Conservation (phyloP, 2,329 filamentous ascomycete genomes). For the Colletotrichum musae region DNA sequence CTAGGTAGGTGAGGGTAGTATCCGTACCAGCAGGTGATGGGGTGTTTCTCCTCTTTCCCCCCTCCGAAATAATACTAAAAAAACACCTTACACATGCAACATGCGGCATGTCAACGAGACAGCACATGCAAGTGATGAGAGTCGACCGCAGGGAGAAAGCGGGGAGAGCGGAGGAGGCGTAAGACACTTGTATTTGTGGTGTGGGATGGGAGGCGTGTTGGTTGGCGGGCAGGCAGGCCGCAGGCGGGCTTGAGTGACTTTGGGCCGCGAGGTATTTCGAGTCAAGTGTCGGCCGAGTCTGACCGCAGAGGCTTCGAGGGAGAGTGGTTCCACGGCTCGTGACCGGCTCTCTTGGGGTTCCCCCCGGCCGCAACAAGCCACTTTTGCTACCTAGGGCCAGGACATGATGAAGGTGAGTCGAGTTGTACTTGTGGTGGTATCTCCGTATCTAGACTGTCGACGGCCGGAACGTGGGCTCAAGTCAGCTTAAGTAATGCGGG, state of each 20-base stretch:
- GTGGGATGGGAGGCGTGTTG: conserved; percentile 17
- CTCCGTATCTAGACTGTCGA: not conserved
- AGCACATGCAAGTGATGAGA: conserved; percentile 32
- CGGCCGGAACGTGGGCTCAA: conserved; percentile 5
- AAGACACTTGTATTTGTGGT: conserved; percentile 13
- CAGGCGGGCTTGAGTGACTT: not conserved
- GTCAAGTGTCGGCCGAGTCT: not conserved
- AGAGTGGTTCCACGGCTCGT: conserved; percentile 2
- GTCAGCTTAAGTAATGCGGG: conserved; percentile 28
- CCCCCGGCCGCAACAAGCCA: conserved; percentile 11
- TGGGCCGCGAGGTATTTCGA: conserved; percentile 13
- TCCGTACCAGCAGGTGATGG: no score
- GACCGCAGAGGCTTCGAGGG: conserved; percentile 1
- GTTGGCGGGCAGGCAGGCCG: not conserved
- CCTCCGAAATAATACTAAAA: no score
- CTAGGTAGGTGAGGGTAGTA: no score
- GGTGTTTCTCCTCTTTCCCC: no score
- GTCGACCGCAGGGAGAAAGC: conserved; percentile 17
- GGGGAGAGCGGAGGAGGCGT: conserved; percentile 3
- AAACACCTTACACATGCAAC: conserved; percentile 23
- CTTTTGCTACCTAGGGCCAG: not conserved
- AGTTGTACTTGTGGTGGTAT: conserved; percentile 4
- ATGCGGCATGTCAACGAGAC: conserved; percentile 22
- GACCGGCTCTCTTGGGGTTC: not conserved
- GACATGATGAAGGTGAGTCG: conserved; percentile 1